Percentiles rank a stretch among this genome's conserved stretches.
These are phyloP conservation scores for Stagonosporopsis vannaccii DNA, from an alignment of 2,329 filamentous ascomycete genomes.

Conservation along the genomic window DNA sequence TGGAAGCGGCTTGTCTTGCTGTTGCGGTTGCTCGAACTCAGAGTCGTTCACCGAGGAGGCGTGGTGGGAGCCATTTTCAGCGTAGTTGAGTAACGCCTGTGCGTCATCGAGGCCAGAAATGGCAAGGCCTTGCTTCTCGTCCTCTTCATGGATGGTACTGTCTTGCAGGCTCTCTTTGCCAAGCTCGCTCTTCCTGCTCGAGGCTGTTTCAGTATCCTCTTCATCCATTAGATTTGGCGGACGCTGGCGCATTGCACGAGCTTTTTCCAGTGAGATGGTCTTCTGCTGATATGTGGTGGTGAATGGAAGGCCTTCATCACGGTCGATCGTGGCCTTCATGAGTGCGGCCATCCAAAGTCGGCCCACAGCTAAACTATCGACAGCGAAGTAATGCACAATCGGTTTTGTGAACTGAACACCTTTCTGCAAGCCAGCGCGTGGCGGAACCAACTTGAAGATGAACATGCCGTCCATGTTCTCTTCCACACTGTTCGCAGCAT, in stretches of 20 bases:
- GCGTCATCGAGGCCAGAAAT: slow-evolving; percentile 49
- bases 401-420: slow-evolving; percentile 98
- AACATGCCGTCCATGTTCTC: slow-evolving; percentile 73
- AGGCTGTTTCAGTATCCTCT: slow-evolving; percentile 47
- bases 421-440: slow-evolving; percentile 82
- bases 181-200: slow-evolving; percentile 37
- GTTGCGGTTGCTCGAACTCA: slow-evolving; percentile 11
- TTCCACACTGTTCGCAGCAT: slow-evolving; percentile 38
- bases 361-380: slow-evolving; percentile 86
- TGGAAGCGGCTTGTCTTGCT: slow-evolving; percentile 11
- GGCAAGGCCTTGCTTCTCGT: slow-evolving; percentile 47
- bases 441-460: slow-evolving; percentile 97
- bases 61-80: slow-evolving; percentile 30
- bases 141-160: slow-evolving; percentile 48
- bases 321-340: slow-evolving; percentile 98
- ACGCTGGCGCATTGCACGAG: slow-evolving; percentile 83
- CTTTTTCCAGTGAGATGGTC: slow-evolving; percentile 91
- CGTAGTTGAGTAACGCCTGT: slow-evolving; percentile 44
- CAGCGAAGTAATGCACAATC: slow-evolving; percentile 96
- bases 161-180: slow-evolving; percentile 48
- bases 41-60: slow-evolving; percentile 12
- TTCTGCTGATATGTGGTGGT: slow-evolving; percentile 96
- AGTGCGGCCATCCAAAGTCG: slow-evolving; percentile 97
- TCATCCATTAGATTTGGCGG: slow-evolving; percentile 84
- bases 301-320: slow-evolving; percentile 77